Percentiles rank a stretch among this genome's conserved stretches.
phyloP scores from a whole-genome alignment of 2,329 filamentous ascomycete species.

The Simplicillium sp. region DNA sequence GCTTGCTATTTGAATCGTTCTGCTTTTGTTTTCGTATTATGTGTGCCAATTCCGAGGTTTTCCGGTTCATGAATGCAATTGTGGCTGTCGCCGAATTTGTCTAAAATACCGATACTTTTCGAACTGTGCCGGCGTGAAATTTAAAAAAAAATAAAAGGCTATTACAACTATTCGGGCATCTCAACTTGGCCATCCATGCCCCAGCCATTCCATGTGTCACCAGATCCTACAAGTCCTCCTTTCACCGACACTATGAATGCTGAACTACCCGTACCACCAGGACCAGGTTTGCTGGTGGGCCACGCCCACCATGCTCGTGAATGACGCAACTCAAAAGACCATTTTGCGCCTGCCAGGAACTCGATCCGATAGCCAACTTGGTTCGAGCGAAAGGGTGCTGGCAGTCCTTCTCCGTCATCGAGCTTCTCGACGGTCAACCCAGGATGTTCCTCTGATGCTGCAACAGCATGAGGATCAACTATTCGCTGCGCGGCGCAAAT shows the following conservation, averaged over 20 bases:
- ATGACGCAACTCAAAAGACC: neutral
- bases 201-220: neutral
- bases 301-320: neutral
- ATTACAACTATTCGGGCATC: neutral
- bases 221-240: neutral
- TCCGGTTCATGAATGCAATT: too few relatives aligned
- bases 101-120: too few relatives aligned
- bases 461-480: too few relatives aligned
- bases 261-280: neutral
- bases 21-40: too few relatives aligned
- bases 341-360: neutral
- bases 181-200: neutral
- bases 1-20: too few relatives aligned
- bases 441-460: neutral
- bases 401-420: neutral
- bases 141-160: too few relatives aligned
- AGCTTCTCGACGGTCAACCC: neutral
- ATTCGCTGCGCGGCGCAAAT: neutral
- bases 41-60: too few relatives aligned
- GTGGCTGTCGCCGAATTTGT: too few relatives aligned
- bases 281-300: neutral
- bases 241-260: neutral
- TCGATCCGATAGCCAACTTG: neutral
- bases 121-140: too few relatives aligned
- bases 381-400: neutral